Conservation (phyloP, 805 yeast species). For the Metschnikowia lunata region DNA sequence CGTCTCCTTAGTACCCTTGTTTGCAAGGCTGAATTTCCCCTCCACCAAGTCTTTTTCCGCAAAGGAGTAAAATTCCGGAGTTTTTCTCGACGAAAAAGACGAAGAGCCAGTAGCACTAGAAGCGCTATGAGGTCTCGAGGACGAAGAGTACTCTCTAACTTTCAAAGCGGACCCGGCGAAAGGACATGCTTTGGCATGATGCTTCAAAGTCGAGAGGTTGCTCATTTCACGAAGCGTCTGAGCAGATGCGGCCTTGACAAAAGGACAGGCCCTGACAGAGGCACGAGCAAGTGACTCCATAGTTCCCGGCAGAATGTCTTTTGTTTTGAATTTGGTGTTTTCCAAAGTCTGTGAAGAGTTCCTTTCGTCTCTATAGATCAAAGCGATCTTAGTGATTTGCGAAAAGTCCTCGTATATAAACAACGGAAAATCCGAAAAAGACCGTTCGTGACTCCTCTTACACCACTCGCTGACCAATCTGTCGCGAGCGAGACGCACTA, state of each 20-base stretch:
- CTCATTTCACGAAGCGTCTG: conserved; percentile 57
- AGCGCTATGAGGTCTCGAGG: conserved; percentile 43
- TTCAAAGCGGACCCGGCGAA: conserved; percentile 78
- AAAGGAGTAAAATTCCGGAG: conserved; percentile 31
- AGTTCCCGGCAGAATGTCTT: neutral
- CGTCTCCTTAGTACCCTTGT: conserved; percentile 41
- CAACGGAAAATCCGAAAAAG: too few species aligned
- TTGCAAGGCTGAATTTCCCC: conserved; percentile 21
- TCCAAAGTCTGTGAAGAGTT: too few species aligned
- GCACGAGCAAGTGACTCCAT: conserved; percentile 82
- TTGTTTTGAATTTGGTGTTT: too few species aligned
- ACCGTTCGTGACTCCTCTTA: too few species aligned
- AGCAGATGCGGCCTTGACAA: conserved; percentile 59
- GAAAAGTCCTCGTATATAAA: too few species aligned
- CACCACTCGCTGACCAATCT: too few species aligned
- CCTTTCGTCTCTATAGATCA: too few species aligned
- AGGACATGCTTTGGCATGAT: conserved; percentile 78
- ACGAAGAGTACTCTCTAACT: conserved; percentile 44
- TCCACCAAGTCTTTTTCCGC: conserved; percentile 24
- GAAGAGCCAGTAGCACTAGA: conserved; percentile 36
- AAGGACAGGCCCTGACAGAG: conserved; percentile 80
- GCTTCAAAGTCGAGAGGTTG: conserved; percentile 37
- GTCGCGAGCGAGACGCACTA: too few species aligned
- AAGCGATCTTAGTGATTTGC: too few species aligned
- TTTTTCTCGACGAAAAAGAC: conserved; percentile 27